A percentile compares a stretch with the other conserved stretches of the same genome.
Conservation (phyloP, 2,329 filamentous ascomycete genomes). For the Talaromyces sp. region DNA sequence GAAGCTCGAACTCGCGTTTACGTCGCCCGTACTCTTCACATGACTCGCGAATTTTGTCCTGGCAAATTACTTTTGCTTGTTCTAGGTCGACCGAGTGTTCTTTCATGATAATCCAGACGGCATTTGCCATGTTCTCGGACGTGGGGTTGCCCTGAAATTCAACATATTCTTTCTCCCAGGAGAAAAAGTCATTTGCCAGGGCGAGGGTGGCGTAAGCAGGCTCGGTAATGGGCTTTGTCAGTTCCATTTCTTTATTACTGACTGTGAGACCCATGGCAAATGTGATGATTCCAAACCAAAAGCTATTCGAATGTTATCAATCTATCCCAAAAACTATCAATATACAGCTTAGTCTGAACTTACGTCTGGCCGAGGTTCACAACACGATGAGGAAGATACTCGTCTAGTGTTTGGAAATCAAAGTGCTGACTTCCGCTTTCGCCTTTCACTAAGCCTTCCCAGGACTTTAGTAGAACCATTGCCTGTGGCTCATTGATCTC, state of each 20-base stretch:
- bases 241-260: neutral
- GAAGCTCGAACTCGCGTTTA: neutral
- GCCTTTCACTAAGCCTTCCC: neutral
- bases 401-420: constrained; percentile 20
- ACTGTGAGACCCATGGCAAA: constrained; percentile 3
- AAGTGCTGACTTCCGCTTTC: neutral
- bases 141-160: constrained; percentile 11
- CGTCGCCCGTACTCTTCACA: neutral
- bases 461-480: neutral
- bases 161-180: constrained; percentile 33
- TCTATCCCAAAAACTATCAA: too few species aligned
- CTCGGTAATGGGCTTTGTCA: constrained; percentile 14
- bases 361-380: constrained; percentile 27
- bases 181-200: constrained; percentile 39
- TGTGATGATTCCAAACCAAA: constrained; percentile 1
- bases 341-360: neutral
- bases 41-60: neutral
- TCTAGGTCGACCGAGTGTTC: constrained; percentile 25
- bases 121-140: constrained; percentile 31
- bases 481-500: neutral
- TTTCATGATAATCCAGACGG: constrained; percentile 38
- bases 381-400: constrained; percentile 24
- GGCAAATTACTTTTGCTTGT: constrained; percentile 24
- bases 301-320: neutral
- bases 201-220: constrained; percentile 25